Evolutionary conservation across 192 early-diverging fungal genomes (phyloP), one percentile per base, ranked within the genome.

Genomic region (Phycomyces nitens): DNA sequence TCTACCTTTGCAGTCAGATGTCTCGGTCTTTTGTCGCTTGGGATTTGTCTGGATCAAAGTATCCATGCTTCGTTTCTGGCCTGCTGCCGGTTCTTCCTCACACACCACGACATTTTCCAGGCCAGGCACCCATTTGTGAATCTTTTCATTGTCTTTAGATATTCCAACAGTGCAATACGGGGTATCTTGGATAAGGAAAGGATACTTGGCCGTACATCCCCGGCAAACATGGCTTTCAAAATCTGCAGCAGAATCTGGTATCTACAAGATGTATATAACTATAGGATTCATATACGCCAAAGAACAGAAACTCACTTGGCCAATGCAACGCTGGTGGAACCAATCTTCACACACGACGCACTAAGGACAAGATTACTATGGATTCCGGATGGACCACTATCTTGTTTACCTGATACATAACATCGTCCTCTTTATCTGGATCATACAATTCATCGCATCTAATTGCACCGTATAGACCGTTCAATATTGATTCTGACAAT

Each of bases 291-390:
- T n/a, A n/a, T n/a, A n/a, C n/a, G n/a, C n/a, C n/a, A n/a, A n/a
- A n/a, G n/a, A n/a, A n/a, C n/a, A n/a, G n/a, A 18, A n/a, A 2
- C 44, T 71, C 53, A 86, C 76, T 44, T 78, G 64, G 29, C 84
- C 86, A 51, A 92, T 87, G 56, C 90, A 92, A 5, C 69, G 73
- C 38, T 88, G 83, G 68, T 90, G 88, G 62, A 80, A 89, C 93
- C 90, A 93, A 73, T 92, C 94, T 66, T 94, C 88, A 73, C 95
- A 98, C 0, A 91, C 52, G 21, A 85, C 73, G 62, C 95, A 98
- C 78, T 96, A 87, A 10, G 86, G 61, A 52, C 22, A 20, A 34
- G 15, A 22, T 39, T 24, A n/a, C 12, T 23, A n/a, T 14, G 21
- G 0, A 23, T 49, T 22, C 58, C n/a, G n/a, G n/a, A n/a, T n/a